A percentile compares a stretch with the other conserved stretches of the same genome.
Evolutionary conservation across 805 yeast species (phyloP).

Genomic region (Blastobotrys peoriensis): DNA sequence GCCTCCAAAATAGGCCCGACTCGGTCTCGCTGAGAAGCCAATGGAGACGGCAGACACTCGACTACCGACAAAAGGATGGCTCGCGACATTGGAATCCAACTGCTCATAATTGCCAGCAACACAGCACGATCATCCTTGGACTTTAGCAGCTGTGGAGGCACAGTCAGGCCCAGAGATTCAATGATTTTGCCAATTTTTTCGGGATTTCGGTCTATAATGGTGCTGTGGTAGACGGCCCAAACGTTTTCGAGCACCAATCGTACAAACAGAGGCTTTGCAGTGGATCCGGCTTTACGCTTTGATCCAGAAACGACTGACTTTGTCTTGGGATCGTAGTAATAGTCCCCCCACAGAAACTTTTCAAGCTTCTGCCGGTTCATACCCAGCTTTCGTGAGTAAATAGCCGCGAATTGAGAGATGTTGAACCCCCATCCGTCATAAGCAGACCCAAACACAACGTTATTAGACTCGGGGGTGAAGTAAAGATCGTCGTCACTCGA

Average conservation of each 20-base stretch:
- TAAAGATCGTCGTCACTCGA: constrained; percentile 75
- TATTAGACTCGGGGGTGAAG: constrained; percentile 80
- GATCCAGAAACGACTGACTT: constrained; percentile 62
- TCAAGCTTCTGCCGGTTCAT: constrained; percentile 72
- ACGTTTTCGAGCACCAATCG: constrained; percentile 80
- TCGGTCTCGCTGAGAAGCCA: constrained; percentile 64
- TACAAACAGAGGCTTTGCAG: constrained; percentile 76
- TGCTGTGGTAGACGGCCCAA: constrained; percentile 82
- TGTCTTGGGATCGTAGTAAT: constrained; percentile 79
- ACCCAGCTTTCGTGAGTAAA: constrained; percentile 79
- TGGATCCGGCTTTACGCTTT: constrained; percentile 56
- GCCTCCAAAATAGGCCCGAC: constrained; percentile 60
- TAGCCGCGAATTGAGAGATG: constrained; percentile 77
- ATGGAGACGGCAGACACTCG: constrained; percentile 80
- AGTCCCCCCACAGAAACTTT: constrained; percentile 96
- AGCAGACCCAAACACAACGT: constrained; percentile 87
- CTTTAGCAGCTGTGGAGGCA: constrained; percentile 68
- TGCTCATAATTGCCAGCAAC: constrained; percentile 66
- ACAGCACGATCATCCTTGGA: constrained; percentile 69
- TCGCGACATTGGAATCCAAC: constrained; percentile 91
- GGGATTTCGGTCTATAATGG: constrained; percentile 56
- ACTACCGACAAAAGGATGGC: constrained; percentile 80
- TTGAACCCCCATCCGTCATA: constrained; percentile 98
- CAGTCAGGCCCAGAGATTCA: constrained; percentile 57
- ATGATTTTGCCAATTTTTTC: constrained; percentile 74